Evolutionary conservation across 495 filamentous ascomycete species (phyloP), one percentile per base, ranked within the genome.

Genomic region (Trichoderma virens): DNA sequence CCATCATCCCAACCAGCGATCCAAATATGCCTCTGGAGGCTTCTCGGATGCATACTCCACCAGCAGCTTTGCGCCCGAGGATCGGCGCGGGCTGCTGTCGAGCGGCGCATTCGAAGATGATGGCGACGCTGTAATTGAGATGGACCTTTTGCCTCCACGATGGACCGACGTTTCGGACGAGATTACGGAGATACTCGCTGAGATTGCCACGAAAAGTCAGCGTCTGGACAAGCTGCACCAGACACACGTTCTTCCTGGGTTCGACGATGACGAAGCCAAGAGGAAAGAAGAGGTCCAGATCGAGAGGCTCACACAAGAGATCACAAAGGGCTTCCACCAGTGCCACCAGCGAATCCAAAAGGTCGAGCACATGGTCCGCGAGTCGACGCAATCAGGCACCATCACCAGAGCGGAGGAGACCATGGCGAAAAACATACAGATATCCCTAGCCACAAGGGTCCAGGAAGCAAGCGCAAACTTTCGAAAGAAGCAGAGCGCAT

Each of bases 81-180:
- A 98, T 79, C 88, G 91, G 68, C 88, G 89, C 61, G 90, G 93
- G 23, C 88, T 98, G 66, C 88, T 98, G 72, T 89, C 92, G 65
- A 76, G 83, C 9, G 86, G 83, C 65, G 88, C 83, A 56, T 90
- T 89, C 73, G 89, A 92, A 71, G 92, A 97, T 73, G 82, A 85
- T 68, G 93, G 92, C 66, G 94, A 98, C 74, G 89, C 91, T 20
- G 85, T 98, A 61, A 98, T 98, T 67, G 94, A 98, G 80, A 98
- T 98, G 94, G 93, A 97, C 75, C 79, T 96, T 14, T 82, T 98
- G 11, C 95, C 94, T 0, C 94, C 95, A 43, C 88, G 93, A 62
- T 98, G 94, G 95, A 86, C 92, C 64, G 95, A 98, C 76, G 81
- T 97, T 64, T 91, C 91, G 70, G 94, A 97, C 68, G 93, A 98